Evolutionary conservation across 805 yeast genomes (phyloP).

Genomic region (Kodamaea kaohsiungensis): DNA sequence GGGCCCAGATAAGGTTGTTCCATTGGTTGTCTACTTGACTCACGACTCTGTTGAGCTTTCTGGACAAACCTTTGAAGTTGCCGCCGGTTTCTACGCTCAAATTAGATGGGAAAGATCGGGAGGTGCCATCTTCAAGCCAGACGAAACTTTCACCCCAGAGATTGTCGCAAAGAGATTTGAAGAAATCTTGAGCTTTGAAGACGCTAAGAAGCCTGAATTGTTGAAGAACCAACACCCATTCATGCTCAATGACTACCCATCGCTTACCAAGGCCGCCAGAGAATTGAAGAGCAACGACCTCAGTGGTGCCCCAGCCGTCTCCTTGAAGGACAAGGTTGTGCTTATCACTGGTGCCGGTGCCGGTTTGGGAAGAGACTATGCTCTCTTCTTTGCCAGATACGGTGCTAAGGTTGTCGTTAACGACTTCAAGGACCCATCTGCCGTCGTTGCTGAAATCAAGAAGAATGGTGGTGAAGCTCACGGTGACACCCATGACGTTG

Average conservation of each 20-base stretch:
- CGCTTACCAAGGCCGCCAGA: conserved; percentile 54
- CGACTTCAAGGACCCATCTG: conserved; percentile 75
- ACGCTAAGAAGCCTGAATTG: conserved; percentile 50
- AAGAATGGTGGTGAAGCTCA: conserved; percentile 78
- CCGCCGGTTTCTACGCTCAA: conserved; percentile 91
- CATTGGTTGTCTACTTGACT: conserved; percentile 78
- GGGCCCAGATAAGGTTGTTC: conserved; percentile 89
- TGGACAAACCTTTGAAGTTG: conserved; percentile 85
- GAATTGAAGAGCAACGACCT: conserved; percentile 52
- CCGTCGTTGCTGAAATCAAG: conserved; percentile 73
- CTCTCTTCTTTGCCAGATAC: conserved; percentile 77
- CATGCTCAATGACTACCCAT: conserved; percentile 69
- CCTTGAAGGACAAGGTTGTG: conserved; percentile 81
- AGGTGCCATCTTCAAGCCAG: conserved; percentile 83
- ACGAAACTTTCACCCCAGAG: conserved; percentile 77
- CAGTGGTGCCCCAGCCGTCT: conserved; percentile 44
- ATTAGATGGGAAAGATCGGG: conserved; percentile 93
- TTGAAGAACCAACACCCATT: conserved; percentile 64
- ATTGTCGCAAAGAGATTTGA: conserved; percentile 70
- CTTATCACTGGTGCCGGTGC: conserved; percentile 94
- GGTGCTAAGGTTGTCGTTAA: conserved; percentile 96
- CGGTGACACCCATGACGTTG: conserved; percentile 81
- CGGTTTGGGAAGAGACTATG: conserved; percentile 92
- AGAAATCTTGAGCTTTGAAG: conserved; percentile 63
- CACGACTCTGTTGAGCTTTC: conserved; percentile 62